These are phyloP conservation scores for Rutstroemia sp. DNA, from an alignment of 2,329 filamentous ascomycete species.

Conservation along the genomic window DNA sequence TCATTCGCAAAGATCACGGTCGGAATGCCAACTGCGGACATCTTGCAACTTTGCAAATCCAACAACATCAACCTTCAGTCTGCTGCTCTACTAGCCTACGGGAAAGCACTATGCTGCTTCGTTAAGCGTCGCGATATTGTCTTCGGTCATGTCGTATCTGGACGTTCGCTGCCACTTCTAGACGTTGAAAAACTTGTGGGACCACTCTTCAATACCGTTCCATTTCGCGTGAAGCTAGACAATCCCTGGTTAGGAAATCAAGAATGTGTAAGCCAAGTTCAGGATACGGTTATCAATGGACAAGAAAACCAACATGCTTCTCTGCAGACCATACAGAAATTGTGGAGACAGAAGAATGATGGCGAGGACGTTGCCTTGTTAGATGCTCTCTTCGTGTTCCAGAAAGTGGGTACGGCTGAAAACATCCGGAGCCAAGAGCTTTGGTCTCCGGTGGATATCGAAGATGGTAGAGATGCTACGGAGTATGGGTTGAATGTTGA, in stretches of 20 bases:
- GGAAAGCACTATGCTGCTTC: neutral
- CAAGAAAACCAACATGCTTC: slow-evolving; percentile 5
- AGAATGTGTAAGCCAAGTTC: neutral
- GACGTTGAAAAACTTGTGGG: slow-evolving; percentile 29
- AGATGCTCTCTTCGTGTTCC: slow-evolving; percentile 3
- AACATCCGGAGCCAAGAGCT: neutral
- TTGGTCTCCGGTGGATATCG: neutral
- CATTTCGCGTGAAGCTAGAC: slow-evolving; percentile 23
- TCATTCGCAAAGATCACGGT: neutral
- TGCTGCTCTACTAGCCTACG: neutral
- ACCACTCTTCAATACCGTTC: slow-evolving; percentile 16
- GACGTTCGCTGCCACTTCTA: slow-evolving; percentile 30
- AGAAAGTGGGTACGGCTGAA: neutral
- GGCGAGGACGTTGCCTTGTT: neutral
- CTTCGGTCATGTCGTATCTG: slow-evolving; percentile 32
- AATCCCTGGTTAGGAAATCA: slow-evolving; percentile 8
- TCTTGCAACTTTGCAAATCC: neutral
- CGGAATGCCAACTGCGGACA: neutral
- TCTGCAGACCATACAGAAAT: neutral
- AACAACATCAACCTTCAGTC: slow-evolving; percentile 1
- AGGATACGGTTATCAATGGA: neutral
- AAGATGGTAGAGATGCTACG: neutral
- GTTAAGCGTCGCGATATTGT: slow-evolving; percentile 38
- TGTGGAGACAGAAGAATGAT: neutral
- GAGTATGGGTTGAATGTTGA: slow-evolving; percentile 5